phyloP scores from a whole-genome alignment of 2,329 filamentous ascomycete genomes.

The Fusarium solani-melongenae region DNA sequence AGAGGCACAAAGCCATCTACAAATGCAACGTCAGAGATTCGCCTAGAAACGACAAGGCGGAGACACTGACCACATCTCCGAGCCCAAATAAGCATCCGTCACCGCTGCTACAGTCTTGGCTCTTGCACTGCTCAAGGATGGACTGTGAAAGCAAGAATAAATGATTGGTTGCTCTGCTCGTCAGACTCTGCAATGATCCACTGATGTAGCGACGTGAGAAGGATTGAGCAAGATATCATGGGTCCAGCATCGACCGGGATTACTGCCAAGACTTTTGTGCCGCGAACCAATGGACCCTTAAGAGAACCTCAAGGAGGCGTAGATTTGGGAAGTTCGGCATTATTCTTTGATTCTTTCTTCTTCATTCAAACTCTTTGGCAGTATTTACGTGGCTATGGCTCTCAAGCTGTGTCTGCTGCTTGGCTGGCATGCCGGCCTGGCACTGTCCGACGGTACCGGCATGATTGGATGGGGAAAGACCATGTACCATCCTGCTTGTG shows the following conservation, averaged over 20 bases:
- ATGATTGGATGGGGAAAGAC: slow-evolving; percentile 51
- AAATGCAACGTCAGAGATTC: not conserved
- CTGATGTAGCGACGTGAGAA: not conserved
- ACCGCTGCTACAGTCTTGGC: not conserved
- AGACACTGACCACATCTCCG: not conserved
- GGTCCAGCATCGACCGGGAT: not conserved
- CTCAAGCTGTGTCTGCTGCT: slow-evolving; percentile 1
- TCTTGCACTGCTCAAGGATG: not conserved
- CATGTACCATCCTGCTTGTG: slow-evolving; percentile 50
- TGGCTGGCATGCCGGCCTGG: not conserved
- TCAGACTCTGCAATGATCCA: not conserved
- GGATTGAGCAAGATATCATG: slow-evolving; percentile 12
- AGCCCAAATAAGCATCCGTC: not conserved
- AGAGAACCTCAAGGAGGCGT: not conserved
- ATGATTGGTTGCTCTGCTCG: not conserved
- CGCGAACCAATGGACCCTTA: not conserved
- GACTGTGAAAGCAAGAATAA: not conserved
- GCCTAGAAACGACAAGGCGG: not conserved
- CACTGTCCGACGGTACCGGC: slow-evolving; percentile 39
- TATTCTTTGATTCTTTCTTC: not conserved
- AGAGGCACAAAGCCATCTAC: not conserved
- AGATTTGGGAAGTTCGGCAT: not conserved
- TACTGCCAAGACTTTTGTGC: not conserved
- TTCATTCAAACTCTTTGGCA: not conserved
- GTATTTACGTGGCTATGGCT: not conserved